Conservation (phyloP, 208 protist genomes). For the Leishmania lainsoni region DNA sequence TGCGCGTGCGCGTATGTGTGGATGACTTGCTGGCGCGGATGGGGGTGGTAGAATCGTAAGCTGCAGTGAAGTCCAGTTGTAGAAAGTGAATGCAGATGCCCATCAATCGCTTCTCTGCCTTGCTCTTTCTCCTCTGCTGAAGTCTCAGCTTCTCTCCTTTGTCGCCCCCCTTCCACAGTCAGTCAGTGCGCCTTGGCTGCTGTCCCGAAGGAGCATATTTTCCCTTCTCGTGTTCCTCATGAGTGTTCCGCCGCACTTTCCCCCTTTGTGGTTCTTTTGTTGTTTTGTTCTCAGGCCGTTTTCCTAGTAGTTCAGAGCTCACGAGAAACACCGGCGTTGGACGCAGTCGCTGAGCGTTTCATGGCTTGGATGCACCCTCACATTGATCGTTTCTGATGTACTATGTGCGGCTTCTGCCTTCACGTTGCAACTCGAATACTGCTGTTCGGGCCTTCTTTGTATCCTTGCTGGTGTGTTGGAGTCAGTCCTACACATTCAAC, state of each 20-base stretch:
- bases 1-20: not conserved
- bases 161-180: not conserved
- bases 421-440: not conserved
- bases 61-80: not conserved
- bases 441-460: not conserved
- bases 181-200: not conserved
- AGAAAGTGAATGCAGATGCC: not conserved
- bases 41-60: not conserved
- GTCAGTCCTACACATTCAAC: not conserved
- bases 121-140: not conserved
- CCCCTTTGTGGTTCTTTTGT: not conserved
- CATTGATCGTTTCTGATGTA: too few relatives aligned
- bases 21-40: not conserved
- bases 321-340: not conserved
- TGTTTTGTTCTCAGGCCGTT: not conserved
- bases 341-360: not conserved
- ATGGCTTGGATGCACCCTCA: too few relatives aligned
- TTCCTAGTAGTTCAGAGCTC: not conserved
- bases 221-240: not conserved
- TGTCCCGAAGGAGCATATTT: not conserved
- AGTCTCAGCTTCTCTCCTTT: too few relatives aligned
- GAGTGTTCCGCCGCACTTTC: too few relatives aligned
- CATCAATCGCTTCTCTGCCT: not conserved
- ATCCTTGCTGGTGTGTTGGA: not conserved
- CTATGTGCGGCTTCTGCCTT: not conserved